Evolutionary conservation across 2,329 filamentous ascomycete genomes (phyloP).

Genomic region (Colletotrichum tropicicola): DNA sequence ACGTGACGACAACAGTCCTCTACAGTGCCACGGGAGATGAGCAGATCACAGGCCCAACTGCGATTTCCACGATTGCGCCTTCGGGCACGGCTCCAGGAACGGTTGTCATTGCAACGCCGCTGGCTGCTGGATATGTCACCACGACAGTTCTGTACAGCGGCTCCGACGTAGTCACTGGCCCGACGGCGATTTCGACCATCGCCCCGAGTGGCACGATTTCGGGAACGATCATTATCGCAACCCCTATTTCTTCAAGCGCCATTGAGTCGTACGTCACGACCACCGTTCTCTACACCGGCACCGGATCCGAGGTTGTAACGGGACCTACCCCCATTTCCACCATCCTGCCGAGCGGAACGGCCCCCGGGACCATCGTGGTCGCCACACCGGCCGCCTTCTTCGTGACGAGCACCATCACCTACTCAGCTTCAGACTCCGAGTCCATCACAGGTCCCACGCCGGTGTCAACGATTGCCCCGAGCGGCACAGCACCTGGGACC

Average conservation of each 20-base stretch:
- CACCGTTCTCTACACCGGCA: neutral
- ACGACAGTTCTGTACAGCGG: neutral
- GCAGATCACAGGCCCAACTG: neutral
- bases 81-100: conserved; percentile 3
- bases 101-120: conserved; percentile 2
- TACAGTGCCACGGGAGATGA: neutral
- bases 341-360: conserved; percentile 1
- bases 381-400: neutral
- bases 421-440: neutral
- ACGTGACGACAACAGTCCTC: neutral
- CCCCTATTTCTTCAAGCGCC: neutral
- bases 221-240: conserved; percentile 14
- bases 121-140: neutral
- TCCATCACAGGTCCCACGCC: neutral
- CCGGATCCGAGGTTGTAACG: neutral
- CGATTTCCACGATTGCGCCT: neutral
- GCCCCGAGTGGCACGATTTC: neutral
- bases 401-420: neutral
- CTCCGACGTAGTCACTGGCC: neutral
- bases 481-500: conserved; percentile 18
- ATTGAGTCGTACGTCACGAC: neutral
- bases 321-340: neutral
- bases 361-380: conserved; percentile 11
- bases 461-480: conserved; percentile 6
- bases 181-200: conserved; percentile 6